These are phyloP conservation scores for Pseudonitzschia multistriata DNA, from an alignment of 108 stramenopile genomes.

Conservation along the genomic window DNA sequence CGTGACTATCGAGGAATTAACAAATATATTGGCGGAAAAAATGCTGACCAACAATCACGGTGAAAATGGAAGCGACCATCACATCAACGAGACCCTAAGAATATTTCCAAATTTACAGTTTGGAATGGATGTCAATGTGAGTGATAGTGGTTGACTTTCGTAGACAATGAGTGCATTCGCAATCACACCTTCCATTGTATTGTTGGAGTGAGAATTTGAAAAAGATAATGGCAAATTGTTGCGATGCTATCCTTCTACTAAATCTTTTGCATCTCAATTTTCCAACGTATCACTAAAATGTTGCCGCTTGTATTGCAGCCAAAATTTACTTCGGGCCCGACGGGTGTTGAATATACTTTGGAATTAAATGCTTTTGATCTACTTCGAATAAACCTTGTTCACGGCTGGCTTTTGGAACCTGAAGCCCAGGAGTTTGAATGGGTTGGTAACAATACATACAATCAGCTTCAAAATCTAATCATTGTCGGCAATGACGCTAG, in stretches of 20 bases:
- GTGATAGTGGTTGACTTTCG: no score
- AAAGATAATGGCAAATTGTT: no score
- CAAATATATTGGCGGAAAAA: slow-evolving; percentile 66
- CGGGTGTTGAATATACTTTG: slow-evolving; percentile 88
- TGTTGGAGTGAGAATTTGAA: no score
- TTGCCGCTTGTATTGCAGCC: slow-evolving; percentile 28
- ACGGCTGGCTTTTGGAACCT: slow-evolving; percentile 95
- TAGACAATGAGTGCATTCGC: not conserved
- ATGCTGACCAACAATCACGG: slow-evolving; percentile 38
- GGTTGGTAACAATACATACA: slow-evolving; percentile 77
- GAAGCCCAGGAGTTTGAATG: slow-evolving; percentile 50
- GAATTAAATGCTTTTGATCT: slow-evolving; percentile 90
- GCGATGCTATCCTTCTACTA: no score
- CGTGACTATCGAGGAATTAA: slow-evolving; percentile 73
- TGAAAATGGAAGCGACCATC: slow-evolving; percentile 24
- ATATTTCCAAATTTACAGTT: slow-evolving; percentile 85
- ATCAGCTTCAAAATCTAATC: slow-evolving; percentile 89
- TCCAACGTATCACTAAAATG: not conserved
- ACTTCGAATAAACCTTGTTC: slow-evolving; percentile 85
- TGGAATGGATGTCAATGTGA: slow-evolving; percentile 95
- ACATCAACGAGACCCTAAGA: slow-evolving; percentile 74
- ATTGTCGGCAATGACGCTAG: slow-evolving; percentile 69
- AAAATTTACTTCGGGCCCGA: slow-evolving; percentile 73
- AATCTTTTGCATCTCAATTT: not conserved
- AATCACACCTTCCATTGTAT: not conserved